phyloP scores from a whole-genome alignment of 2,329 filamentous ascomycete genomes.

The Thielaviopsis ethacetica region DNA sequence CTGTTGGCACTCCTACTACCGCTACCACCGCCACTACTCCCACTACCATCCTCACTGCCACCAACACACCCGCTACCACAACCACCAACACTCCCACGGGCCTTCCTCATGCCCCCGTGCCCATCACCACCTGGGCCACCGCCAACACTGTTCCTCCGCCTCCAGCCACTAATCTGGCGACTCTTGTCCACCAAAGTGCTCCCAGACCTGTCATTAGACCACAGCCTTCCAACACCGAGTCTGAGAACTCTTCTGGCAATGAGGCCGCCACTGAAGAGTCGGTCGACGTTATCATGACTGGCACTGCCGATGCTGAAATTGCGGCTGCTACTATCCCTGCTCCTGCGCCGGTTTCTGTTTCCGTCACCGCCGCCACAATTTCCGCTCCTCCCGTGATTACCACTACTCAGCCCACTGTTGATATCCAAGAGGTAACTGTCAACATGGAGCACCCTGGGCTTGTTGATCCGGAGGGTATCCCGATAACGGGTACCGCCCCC shows the following conservation, averaged over 20 bases:
- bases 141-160: too few species aligned
- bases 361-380: too few species aligned
- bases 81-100: neutral
- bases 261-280: slow-evolving; percentile 67
- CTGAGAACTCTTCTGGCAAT: slow-evolving; percentile 73
- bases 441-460: slow-evolving; percentile 58
- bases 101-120: neutral
- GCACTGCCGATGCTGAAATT: slow-evolving; percentile 42
- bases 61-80: slow-evolving; percentile 25
- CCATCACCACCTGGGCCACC: too few species aligned
- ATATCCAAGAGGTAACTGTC: slow-evolving; percentile 55
- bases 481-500: slow-evolving; percentile 59
- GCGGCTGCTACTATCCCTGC: neutral
- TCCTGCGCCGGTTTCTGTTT: neutral
- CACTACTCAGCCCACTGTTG: slow-evolving; percentile 57
- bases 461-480: slow-evolving; percentile 24
- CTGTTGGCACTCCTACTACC: slow-evolving; percentile 45
- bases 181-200: slow-evolving; percentile 18
- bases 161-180: too few species aligned
- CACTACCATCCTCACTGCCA: slow-evolving; percentile 39
- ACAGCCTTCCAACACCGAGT: slow-evolving; percentile 39
- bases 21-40: slow-evolving; percentile 74
- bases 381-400: too few species aligned
- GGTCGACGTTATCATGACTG: slow-evolving; percentile 61
- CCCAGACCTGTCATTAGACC: slow-evolving; percentile 36